Base-by-base conservation (phyloP, 1,139 yeast genomes). In the Candida neerlandica region DNA sequence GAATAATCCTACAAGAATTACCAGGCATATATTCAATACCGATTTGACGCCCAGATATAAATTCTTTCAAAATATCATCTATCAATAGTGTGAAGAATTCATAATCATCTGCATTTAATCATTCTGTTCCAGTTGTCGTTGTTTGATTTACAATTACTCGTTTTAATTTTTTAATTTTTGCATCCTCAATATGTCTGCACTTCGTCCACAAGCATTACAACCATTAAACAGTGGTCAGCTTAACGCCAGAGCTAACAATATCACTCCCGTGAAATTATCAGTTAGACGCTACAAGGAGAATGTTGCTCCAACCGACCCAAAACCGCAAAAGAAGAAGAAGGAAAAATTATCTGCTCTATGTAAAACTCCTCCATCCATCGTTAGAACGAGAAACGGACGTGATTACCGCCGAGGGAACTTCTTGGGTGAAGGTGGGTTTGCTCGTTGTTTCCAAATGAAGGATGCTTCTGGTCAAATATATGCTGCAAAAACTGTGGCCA, bases 401-500 rank as follows among this genome's bases (percentile, higher is more conserved):
- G 96, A 91, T 61, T 94, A 89, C 69, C 89, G 89, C 60, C 83
- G 99, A 65, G 98, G 98, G 2, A 80, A 79, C 52, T 91, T 92
- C 59, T 75, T 95, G 37, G 99, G 99, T 30, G 99, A 91, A 73
- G 99, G 99, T 51, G 99, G 99, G 0, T 95, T 95, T 75, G 99
- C 99, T 16, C 84, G 99, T 65, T 95, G 99, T 67, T 95, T 95
- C 72, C 97, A 94, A 68, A 95, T 95, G 78, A 89, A 88, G 65
- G 96, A 90, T 66, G 86, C 92, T 54, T 77, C 81, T 54, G 98
- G 98, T 35, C 83, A 85, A 63, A 81, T 90, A 3, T 94, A 79
- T 70, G 99, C 99, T 27, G 99, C 99, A 33, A 95, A 95, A 64
- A 95, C 99, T 0, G 96, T 95, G 41, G 99, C 99, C 46, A 95